Conservation (phyloP, 441 rosid species). For the Breynia disticha region DNA sequence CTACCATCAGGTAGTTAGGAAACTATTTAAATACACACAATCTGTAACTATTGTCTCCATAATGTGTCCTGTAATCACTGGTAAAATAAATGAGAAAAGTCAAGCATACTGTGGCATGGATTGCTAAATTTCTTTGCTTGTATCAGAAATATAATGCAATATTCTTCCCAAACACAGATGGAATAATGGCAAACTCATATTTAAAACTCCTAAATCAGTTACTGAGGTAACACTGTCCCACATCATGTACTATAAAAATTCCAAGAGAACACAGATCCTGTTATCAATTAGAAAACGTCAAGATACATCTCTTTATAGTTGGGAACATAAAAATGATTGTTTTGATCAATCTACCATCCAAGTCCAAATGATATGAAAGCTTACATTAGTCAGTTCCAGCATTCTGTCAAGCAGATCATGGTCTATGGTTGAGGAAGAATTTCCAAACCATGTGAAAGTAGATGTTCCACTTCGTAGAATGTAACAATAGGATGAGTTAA, state of each 20-base stretch:
- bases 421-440: conserved; percentile 51
- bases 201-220: too few relatives aligned
- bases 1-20: neutral
- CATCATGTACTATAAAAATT: too few relatives aligned
- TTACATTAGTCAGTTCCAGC: conserved; percentile 66
- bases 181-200: too few relatives aligned
- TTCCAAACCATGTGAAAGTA: conserved; percentile 75
- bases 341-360: neutral
- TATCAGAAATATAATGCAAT: too few relatives aligned
- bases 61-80: too few relatives aligned
- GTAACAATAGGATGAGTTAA: conserved; percentile 81
- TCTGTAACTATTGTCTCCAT: neutral
- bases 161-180: too few relatives aligned
- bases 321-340: neutral
- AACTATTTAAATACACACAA: neutral
- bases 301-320: neutral
- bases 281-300: neutral
- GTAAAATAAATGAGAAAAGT: too few relatives aligned
- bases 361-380: conserved; percentile 14
- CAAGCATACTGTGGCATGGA: too few relatives aligned
- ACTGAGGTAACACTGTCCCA: too few relatives aligned
- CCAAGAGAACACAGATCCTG: too few relatives aligned
- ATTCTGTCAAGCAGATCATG: conserved; percentile 79
- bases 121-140: too few relatives aligned
- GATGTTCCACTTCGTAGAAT: conserved; percentile 65